Evolutionary conservation across 2,329 filamentous ascomycete genomes (phyloP), one percentile per base, ranked within the genome.

Genomic region (Claviceps arundinis): DNA sequence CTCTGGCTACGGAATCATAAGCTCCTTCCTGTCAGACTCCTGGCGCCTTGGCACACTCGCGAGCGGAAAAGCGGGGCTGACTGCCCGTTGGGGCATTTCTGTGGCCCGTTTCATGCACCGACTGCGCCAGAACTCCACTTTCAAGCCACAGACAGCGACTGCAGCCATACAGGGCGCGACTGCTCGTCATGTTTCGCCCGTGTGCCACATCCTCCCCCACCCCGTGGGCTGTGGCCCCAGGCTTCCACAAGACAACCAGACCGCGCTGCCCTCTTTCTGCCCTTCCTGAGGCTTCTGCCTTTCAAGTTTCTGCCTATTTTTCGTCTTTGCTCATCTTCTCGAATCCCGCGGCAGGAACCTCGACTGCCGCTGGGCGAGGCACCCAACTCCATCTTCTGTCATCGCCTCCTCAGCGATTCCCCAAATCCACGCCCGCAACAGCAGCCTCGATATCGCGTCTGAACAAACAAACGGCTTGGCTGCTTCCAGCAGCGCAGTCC

Each of bases 151-250:
- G 38, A 26, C 40, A 8, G 41, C 42, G 42, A 34, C 19, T 41
- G 46, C 9, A 34, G 30, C 30, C 30, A 34, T 34, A 34, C 30
- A 34, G 30, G 9, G 30, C 9, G 30, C 30, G 30, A 8, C 44
- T 46, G 17, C n/a, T 44, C 37, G 37, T 13, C 30, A 34, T 34
- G 30, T 30, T 50, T 47, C 47, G 22, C 34, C 30, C 43, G 47
- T 53, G 43, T 50, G 48, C 52, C 42, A 43, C 52, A 24, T 47
- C 47, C 30, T 50, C 37, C 51, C 48, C 51, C 34, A 41, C 16
- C 41, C 38, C 24, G 24, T 22, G 22, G 22, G 22, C 30, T 30
- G 14, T 17, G 14, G n/a, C 46, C 19, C 45, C 30, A 11, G 48
- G 30, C 30, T 34, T 34, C 30, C 30, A 34, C 30, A 34, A 34